Evolutionary conservation across 441 rosid species (phyloP).

Genomic region (Erodium trifolium): DNA sequence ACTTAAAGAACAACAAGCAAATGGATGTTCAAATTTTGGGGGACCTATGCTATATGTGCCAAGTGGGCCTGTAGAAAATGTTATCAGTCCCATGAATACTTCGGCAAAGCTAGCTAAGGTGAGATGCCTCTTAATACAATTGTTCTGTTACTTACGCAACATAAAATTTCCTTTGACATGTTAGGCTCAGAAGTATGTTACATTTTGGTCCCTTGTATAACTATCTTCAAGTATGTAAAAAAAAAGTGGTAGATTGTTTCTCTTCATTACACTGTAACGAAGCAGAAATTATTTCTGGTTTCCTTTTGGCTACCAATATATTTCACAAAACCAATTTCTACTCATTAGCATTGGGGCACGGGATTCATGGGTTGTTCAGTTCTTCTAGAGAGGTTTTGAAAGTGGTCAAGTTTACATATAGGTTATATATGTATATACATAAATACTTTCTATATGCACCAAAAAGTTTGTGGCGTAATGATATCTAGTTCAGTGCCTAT

Average conservation of each 20-base stretch:
- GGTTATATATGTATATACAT: not conserved
- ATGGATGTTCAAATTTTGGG: conserved; percentile 39
- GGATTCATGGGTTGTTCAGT: not conserved
- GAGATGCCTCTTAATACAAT: conserved; percentile 12
- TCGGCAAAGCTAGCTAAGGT: conserved; percentile 40
- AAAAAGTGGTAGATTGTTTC: not conserved
- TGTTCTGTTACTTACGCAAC: not conserved
- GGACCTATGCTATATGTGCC: conserved; percentile 38
- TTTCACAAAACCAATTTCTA: not conserved
- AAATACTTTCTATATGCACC: conserved; percentile 2
- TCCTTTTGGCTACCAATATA: not conserved
- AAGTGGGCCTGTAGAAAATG: conserved; percentile 36
- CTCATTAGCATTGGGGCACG: not conserved
- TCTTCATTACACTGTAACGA: not conserved
- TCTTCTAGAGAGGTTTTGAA: not conserved
- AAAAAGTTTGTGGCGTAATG: not conserved
- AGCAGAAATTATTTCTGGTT: not conserved
- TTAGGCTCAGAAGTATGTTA: conserved; percentile 1
- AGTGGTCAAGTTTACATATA: not conserved
- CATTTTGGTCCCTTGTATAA: not conserved
- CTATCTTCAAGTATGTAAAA: not conserved
- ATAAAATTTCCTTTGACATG: not conserved
- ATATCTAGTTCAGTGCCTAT: not conserved
- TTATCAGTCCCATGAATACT: conserved; percentile 32
- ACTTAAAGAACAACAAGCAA: conserved; percentile 38